Evolutionary conservation across 495 filamentous ascomycete genomes (phyloP).

Genomic region (Trichoderma erinaceum): DNA sequence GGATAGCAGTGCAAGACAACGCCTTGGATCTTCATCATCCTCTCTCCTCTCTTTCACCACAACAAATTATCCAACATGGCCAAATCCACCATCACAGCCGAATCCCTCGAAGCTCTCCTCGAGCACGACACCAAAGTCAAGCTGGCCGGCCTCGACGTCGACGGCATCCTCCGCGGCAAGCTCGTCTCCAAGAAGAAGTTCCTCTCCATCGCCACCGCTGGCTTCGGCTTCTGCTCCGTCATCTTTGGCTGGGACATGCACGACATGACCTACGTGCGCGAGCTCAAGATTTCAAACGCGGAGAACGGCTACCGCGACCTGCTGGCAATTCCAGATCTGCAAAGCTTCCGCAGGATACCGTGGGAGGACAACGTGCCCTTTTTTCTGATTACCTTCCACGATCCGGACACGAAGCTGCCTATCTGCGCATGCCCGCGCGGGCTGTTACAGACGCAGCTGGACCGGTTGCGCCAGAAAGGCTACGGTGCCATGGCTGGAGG

Average conservation of each 20-base stretch:
- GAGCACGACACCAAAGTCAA: constrained; percentile 78
- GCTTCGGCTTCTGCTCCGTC: constrained; percentile 96
- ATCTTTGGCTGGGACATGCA: constrained; percentile 99
- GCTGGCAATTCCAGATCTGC: constrained; percentile 75
- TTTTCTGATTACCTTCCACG: constrained; percentile 83
- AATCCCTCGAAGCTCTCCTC: constrained; percentile 60
- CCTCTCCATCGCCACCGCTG: constrained; percentile 69
- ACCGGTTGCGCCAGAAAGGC: constrained; percentile 59
- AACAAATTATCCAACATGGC: constrained; percentile 18
- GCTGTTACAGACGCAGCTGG: constrained; percentile 59
- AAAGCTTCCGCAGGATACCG: constrained; percentile 80
- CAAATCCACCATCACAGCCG: constrained; percentile 44
- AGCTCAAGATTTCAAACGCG: constrained; percentile 83
- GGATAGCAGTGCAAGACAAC: not conserved
- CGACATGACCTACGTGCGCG: constrained; percentile 77
- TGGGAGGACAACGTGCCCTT: constrained; percentile 94
- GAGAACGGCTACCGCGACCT: constrained; percentile 91
- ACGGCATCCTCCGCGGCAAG: constrained; percentile 87
- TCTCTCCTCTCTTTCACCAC: not conserved
- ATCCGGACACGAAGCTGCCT: constrained; percentile 61
- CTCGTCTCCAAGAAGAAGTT: constrained; percentile 96
- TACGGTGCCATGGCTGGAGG: constrained; percentile 90
- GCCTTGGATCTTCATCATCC: not conserved
- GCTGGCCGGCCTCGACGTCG: constrained; percentile 84
- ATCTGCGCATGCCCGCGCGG: constrained; percentile 79